phyloP scores from a whole-genome alignment of 257 asterid species.

The Oldenlandia corymbosa region DNA sequence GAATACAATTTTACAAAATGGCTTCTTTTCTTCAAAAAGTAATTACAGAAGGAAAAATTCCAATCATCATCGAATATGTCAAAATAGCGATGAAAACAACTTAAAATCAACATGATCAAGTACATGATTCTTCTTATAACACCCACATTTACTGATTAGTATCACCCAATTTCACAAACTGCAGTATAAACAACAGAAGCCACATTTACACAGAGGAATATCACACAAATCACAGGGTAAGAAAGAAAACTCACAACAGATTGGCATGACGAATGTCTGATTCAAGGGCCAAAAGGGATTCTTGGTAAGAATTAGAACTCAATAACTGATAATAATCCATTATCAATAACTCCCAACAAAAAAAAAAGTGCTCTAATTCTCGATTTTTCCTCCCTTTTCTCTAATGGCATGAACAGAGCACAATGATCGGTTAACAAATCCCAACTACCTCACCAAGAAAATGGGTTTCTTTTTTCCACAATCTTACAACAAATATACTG shows the following conservation, averaged over 20 bases:
- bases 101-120: background rate
- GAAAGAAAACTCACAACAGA: constrained; percentile 35
- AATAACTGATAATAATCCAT: constrained; percentile 39
- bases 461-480: background rate
- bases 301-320: constrained; percentile 39
- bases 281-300: constrained; percentile 40
- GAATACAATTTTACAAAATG: background rate
- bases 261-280: constrained; percentile 57
- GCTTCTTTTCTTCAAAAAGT: background rate
- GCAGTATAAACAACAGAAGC: background rate
- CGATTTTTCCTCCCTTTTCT: no score
- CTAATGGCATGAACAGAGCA: no score
- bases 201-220: background rate
- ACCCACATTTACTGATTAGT: background rate
- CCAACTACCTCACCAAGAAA: background rate
- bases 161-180: background rate
- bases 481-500: background rate
- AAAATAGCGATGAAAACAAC: background rate
- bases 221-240: no score
- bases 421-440: background rate
- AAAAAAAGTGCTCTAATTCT: background rate
- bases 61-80: background rate
- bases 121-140: background rate
- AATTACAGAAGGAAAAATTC: background rate
- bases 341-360: constrained; percentile 14